Base-by-base conservation (phyloP, 768 basidiomycete genomes). In the Boletus edulis region DNA sequence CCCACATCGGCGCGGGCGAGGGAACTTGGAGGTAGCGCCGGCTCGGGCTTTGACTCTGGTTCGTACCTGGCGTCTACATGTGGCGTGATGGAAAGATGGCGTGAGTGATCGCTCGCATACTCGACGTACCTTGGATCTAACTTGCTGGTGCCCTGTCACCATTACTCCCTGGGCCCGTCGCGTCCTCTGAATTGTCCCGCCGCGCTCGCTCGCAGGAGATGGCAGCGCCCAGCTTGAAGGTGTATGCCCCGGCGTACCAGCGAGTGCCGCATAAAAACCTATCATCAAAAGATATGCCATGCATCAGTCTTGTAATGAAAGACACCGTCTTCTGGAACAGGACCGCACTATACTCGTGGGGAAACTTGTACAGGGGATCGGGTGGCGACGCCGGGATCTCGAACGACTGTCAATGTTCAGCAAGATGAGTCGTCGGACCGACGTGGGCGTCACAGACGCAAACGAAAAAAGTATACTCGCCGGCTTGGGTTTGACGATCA, bases 401-500 rank as follows among this genome's bases (percentile, higher is more conserved):
- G 31, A 68, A 70, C 34, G 69, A 62, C 67, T 68, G 22, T 9
- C 38, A 0, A 24, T 24, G 5, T 24, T 24, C 2, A 45, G 18
- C 6, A 32, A n/a, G 1, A 37, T 44, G 24, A 57, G 41, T 9
- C 6, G 14, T 17, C 29, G 9, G 11, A 18, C 38, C 24, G 14
- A 20, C 20, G 17, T 17, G 15, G 24, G 11, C 14, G 13, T 32
- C 29, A 29, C 29, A 29, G 29, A 29, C 9, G 20, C 22, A 17
- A 8, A 18, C 17, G 4, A 20, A 31, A 20, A 43, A 20, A 17
- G 15, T 27, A 38, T 47, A 70, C 67, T 55, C 47, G 56, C 67
- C 52, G 67, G 67, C 46, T 68, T 69, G 24, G 67, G 69, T 42
- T 67, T 62, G 49, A 71, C 56, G 44, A 70, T 61, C 32, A 71